These are phyloP conservation scores for Biancaea sappan DNA, from an alignment of 306 rosid genomes.

Conservation along the genomic window DNA sequence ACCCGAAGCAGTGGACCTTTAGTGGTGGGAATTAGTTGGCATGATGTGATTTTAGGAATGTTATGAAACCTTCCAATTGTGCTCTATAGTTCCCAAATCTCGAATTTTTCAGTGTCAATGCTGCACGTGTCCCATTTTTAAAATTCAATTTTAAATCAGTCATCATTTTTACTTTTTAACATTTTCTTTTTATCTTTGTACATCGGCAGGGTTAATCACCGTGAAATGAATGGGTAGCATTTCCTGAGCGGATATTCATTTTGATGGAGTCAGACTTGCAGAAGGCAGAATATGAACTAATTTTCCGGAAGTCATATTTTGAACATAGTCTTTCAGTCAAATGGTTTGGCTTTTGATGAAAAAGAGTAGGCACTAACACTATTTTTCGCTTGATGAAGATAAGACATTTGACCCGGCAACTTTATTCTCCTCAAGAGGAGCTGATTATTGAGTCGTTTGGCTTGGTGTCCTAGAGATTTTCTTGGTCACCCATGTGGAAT, in stretches of 20 bases:
- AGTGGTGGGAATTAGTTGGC: not conserved
- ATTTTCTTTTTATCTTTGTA: constrained; percentile 1
- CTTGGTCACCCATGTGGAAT: not conserved
- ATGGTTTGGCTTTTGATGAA: not conserved
- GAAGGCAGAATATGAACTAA: constrained; percentile 20
- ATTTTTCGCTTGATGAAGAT: constrained; percentile 15
- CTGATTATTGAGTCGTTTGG: constrained; percentile 14
- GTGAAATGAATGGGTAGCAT: constrained; percentile 17
- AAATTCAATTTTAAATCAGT: not conserved
- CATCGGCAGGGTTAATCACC: constrained; percentile 25
- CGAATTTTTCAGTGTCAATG: not conserved
- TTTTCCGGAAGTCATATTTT: constrained; percentile 13
- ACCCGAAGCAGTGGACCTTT: not conserved
- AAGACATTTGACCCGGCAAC: constrained; percentile 20
- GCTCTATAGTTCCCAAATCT: not conserved
- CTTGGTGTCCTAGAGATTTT: constrained; percentile 25
- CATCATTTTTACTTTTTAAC: constrained; percentile 11
- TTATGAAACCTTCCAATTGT: not conserved
- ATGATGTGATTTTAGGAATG: not conserved
- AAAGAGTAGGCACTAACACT: constrained; percentile 7
- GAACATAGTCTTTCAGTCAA: constrained; percentile 17
- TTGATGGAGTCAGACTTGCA: not conserved
- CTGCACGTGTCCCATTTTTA: not conserved
- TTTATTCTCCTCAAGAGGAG: constrained; percentile 14
- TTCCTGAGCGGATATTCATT: not conserved